These are phyloP conservation scores for Candida dubliniensis DNA, from an alignment of 1,139 yeast genomes.

Conservation along the genomic window DNA sequence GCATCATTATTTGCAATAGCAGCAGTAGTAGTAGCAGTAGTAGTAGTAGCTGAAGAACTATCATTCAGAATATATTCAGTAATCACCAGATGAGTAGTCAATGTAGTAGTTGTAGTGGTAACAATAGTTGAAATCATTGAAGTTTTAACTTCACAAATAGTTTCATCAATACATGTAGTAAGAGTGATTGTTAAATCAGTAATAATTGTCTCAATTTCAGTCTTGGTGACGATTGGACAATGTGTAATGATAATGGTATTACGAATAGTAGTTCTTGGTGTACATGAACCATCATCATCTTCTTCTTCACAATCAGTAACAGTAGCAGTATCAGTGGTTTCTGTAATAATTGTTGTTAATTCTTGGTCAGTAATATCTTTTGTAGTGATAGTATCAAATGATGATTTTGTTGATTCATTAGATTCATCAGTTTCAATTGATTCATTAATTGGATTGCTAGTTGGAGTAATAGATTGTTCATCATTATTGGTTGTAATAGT, in stretches of 20 bases:
- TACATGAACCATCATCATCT: conserved; percentile 9
- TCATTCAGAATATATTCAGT: conserved; percentile 1
- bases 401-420: conserved; percentile 6
- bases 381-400: conserved; percentile 1
- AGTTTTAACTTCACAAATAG: conserved; percentile 9
- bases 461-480: background rate
- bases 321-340: conserved; percentile 9
- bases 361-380: background rate
- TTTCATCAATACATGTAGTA: conserved; percentile 10
- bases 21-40: background rate
- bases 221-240: conserved; percentile 12
- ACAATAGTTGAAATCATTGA: conserved; percentile 7
- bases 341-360: conserved; percentile 9
- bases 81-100: conserved; percentile 9
- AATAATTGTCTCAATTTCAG: conserved; percentile 7
- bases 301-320: conserved; percentile 14
- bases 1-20: background rate
- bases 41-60: background rate
- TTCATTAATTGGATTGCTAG: background rate
- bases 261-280: conserved; percentile 4
- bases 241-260: conserved; percentile 13
- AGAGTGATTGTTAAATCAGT: conserved; percentile 11
- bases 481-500: background rate
- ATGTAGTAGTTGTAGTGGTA: conserved; percentile 14
- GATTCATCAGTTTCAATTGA: conserved; percentile 5